Evolutionary conservation across 148 eudicot species (phyloP).

Genomic region (Pouteria glomerata): DNA sequence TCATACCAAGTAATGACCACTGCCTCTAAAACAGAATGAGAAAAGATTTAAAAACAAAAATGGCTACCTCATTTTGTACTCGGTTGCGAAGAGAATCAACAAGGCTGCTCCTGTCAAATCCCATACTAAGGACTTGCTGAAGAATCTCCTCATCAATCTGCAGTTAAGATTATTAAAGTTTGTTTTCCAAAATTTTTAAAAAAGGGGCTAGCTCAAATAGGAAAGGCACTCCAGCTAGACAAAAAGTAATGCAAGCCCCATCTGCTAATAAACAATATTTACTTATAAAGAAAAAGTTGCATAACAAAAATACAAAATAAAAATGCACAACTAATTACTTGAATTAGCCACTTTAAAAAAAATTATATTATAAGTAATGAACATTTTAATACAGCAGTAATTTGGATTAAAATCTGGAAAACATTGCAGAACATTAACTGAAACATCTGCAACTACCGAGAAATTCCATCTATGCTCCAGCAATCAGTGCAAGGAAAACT

Average conservation of each 20-base stretch:
- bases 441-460: neutral
- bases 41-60: constrained; percentile 11
- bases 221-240: too few relatives aligned
- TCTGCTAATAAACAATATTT: too few relatives aligned
- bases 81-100: constrained; percentile 47
- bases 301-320: neutral
- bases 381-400: neutral
- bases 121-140: constrained; percentile 46
- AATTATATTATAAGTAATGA: neutral
- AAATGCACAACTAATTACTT: neutral
- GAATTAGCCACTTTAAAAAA: neutral
- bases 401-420: neutral
- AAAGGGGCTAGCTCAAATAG: too few relatives aligned
- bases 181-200: too few relatives aligned
- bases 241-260: too few relatives aligned
- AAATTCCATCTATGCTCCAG: neutral
- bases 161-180: constrained; percentile 1
- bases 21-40: neutral
- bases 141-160: constrained; percentile 60
- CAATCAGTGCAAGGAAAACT: neutral
- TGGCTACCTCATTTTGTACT: constrained; percentile 26
- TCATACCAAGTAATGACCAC: neutral
- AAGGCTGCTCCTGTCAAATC: constrained; percentile 45
- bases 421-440: neutral
- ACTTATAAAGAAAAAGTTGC: too few relatives aligned